Conservation (phyloP, 1,284 basidiomycete species). For the Cystobasidium pallidum region DNA sequence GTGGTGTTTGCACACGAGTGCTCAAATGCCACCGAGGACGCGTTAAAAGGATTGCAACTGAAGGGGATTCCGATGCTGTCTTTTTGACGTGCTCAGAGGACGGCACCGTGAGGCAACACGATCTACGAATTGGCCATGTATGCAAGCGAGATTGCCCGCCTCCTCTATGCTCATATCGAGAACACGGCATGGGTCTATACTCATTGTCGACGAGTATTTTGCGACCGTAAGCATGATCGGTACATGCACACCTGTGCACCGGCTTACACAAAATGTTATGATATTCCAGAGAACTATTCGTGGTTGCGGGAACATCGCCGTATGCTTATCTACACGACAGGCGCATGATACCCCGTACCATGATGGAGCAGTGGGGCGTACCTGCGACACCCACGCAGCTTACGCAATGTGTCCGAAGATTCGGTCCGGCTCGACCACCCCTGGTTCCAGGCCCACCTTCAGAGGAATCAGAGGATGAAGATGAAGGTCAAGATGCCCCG, state of each 20-base stretch:
- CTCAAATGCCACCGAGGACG: slow-evolving; percentile 54
- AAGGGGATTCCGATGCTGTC: slow-evolving; percentile 76
- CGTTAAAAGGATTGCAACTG: slow-evolving; percentile 71
- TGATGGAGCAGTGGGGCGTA: slow-evolving; percentile 74
- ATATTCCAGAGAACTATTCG: slow-evolving; percentile 56
- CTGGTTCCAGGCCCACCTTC: slow-evolving; percentile 14
- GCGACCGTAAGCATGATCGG: slow-evolving; percentile 54
- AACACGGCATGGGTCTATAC: slow-evolving; percentile 58
- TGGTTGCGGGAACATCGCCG: slow-evolving; percentile 58
- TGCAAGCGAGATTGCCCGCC: slow-evolving; percentile 68
- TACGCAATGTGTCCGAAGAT: slow-evolving; percentile 80
- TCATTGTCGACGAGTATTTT: slow-evolving; percentile 58
- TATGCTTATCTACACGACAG: slow-evolving; percentile 88
- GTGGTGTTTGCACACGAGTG: slow-evolving; percentile 50
- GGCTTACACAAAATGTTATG: not conserved
- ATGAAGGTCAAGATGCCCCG: not conserved
- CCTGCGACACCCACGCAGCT: slow-evolving; percentile 58
- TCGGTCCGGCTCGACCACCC: slow-evolving; percentile 63
- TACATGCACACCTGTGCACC: not conserved
- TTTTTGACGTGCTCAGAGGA: slow-evolving; percentile 87
- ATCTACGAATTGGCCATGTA: slow-evolving; percentile 70
- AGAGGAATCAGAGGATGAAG: slow-evolving; percentile 21
- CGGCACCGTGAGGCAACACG: slow-evolving; percentile 70
- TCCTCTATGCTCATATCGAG: slow-evolving; percentile 64
- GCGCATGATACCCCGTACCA: slow-evolving; percentile 69